Evolutionary conservation across 2,329 filamentous ascomycete genomes (phyloP).

Genomic region (Colletotrichum plurivorum): DNA sequence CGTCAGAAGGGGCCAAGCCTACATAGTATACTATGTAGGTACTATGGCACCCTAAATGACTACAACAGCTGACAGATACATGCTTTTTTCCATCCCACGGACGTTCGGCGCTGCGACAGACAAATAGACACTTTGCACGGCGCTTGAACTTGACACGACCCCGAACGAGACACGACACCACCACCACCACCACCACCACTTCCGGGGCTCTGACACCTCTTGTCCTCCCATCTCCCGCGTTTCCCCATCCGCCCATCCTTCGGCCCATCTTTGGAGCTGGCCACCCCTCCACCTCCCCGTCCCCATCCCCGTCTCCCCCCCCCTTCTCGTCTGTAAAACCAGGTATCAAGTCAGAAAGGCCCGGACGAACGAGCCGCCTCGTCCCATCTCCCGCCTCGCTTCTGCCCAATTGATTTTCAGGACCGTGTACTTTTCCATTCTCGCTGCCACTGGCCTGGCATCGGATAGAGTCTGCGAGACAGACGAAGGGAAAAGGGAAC

Average conservation of each 20-base stretch:
- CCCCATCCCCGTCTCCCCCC: neutral
- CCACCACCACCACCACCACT: neutral
- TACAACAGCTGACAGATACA: constrained; percentile 9
- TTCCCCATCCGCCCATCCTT: constrained; percentile 33
- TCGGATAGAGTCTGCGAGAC: constrained; percentile 30
- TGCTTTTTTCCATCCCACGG: constrained; percentile 17
- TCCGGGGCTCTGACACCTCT: constrained; percentile 36
- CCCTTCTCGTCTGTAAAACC: constrained; percentile 19
- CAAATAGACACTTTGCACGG: neutral
- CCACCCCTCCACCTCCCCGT: neutral
- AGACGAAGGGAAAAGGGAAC: constrained; percentile 7
- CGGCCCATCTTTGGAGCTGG: constrained; percentile 27
- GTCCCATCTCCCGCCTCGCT: constrained; percentile 32
- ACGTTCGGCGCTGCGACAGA: constrained; percentile 26
- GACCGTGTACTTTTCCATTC: constrained; percentile 11
- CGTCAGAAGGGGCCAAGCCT: constrained; percentile 3
- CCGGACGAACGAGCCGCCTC: constrained; percentile 36
- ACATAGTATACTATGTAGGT: too few relatives aligned
- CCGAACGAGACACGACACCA: constrained; percentile 21
- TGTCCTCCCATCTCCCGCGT: constrained; percentile 32
- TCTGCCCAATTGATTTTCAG: constrained; percentile 14
- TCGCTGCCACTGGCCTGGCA: constrained; percentile 24
- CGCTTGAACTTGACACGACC: constrained; percentile 22
- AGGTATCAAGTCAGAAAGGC: constrained; percentile 33
- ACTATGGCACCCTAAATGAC: neutral